Evolutionary conservation across 1,284 basidiomycete genomes (phyloP).

Genomic region (Stygiomarasmius scandens): DNA sequence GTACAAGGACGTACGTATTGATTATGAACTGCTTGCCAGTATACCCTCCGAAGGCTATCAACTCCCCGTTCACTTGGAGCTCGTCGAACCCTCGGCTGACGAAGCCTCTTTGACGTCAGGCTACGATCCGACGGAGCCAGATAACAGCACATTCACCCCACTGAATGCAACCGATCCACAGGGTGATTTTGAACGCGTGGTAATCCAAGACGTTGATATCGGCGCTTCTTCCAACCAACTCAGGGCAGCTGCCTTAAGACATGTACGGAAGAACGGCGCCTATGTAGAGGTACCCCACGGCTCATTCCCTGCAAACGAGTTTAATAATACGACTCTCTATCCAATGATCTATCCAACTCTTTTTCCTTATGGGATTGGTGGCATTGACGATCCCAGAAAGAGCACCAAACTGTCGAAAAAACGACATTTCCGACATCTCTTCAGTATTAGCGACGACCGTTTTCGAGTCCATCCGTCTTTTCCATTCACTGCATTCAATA

Average conservation of each 20-base stretch:
- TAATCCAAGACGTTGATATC: slow-evolving; percentile 34
- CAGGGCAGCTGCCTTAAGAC: slow-evolving; percentile 33
- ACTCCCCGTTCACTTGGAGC: slow-evolving; percentile 31
- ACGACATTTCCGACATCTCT: slow-evolving; percentile 31
- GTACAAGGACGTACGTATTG: slow-evolving; percentile 31
- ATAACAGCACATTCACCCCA: not conserved
- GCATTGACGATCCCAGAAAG: slow-evolving; percentile 31
- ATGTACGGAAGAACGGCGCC: slow-evolving; percentile 29
- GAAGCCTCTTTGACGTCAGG: slow-evolving; percentile 22
- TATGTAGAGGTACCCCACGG: slow-evolving; percentile 34
- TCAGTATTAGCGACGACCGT: slow-evolving; percentile 29
- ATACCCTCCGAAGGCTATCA: slow-evolving; percentile 19
- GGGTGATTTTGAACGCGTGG: slow-evolving; percentile 29
- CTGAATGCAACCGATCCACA: not conserved
- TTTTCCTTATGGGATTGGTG: slow-evolving; percentile 41
- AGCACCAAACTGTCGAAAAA: slow-evolving; percentile 21
- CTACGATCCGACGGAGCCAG: slow-evolving; percentile 21
- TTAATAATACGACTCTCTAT: slow-evolving; percentile 32
- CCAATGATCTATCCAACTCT: slow-evolving; percentile 37
- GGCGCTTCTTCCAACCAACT: slow-evolving; percentile 28
- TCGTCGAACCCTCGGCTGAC: slow-evolving; percentile 15
- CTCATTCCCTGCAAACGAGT: slow-evolving; percentile 32
- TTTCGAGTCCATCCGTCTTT: slow-evolving; percentile 41
- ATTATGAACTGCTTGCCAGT: slow-evolving; percentile 22
- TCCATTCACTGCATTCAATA: slow-evolving; percentile 39